phyloP scores from a whole-genome alignment of 179 eudicot species.

The Beta corolliflora region DNA sequence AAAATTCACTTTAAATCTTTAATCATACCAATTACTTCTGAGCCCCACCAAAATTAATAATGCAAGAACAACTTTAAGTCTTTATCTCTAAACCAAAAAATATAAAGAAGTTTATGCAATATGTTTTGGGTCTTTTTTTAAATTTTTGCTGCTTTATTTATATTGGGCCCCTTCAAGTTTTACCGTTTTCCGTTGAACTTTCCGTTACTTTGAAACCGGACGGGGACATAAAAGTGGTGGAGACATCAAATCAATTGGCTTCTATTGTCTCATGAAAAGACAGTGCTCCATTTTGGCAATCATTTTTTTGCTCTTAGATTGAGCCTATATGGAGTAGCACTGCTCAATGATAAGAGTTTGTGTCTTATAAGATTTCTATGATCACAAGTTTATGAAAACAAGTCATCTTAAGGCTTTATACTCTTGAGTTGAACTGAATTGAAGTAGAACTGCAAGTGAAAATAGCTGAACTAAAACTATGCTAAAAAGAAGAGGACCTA shows the following conservation, averaged over 20 bases:
- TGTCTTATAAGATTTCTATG: no score
- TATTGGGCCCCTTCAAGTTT: constrained; percentile 7
- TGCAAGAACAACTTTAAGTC: constrained; percentile 16
- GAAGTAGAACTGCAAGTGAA: no score
- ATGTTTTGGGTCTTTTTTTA: not conserved
- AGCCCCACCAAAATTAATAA: constrained; percentile 23
- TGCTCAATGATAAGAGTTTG: no score
- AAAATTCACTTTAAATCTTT: constrained; percentile 24
- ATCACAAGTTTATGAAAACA: no score
- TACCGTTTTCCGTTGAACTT: not conserved
- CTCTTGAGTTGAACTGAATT: no score
- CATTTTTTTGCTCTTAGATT: constrained; percentile 6
- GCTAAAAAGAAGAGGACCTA: no score
- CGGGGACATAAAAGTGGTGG: not conserved
- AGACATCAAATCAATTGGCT: not conserved
- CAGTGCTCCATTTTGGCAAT: constrained; percentile 13
- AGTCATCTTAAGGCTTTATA: no score
- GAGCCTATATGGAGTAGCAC: no score
- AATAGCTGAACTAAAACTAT: no score
- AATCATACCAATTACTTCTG: constrained; percentile 24
- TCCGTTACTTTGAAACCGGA: constrained; percentile 25
- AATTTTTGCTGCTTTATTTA: not conserved
- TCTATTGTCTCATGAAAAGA: constrained; percentile 1
- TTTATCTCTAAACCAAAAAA: not conserved
- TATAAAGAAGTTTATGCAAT: not conserved